A percentile compares a stretch with the other conserved stretches of the same genome.
These are phyloP conservation scores for Pseudocercospora ulei DNA, from an alignment of 2,329 filamentous ascomycete genomes.

Conservation along the genomic window DNA sequence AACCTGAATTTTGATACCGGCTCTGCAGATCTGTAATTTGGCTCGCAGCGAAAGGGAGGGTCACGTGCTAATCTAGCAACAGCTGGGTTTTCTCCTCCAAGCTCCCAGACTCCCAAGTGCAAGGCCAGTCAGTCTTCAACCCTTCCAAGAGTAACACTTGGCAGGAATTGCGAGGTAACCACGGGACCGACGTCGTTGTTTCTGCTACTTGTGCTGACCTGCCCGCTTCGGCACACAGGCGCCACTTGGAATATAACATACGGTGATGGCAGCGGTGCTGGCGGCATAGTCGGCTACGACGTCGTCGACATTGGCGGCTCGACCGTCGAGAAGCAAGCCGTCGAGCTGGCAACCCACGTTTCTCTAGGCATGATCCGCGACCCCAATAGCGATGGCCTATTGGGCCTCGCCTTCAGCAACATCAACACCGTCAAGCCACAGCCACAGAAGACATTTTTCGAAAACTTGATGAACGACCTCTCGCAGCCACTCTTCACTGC, in stretches of 20 bases:
- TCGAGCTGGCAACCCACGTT: conserved; percentile 55
- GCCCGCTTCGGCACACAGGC: too few species aligned
- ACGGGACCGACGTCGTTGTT: too few species aligned
- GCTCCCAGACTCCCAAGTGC: conserved; percentile 41
- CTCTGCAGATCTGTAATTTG: conserved; percentile 56
- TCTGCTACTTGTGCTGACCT: too few species aligned
- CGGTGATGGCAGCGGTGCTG: conserved; percentile 55
- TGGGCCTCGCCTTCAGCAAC: conserved; percentile 57
- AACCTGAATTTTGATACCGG: conserved; percentile 68
- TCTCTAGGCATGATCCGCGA: conserved; percentile 51
- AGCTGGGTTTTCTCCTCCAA: conserved; percentile 61
- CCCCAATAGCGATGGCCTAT: conserved; percentile 55
- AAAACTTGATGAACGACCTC: conserved; percentile 54
- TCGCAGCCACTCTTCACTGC: conserved; percentile 61
- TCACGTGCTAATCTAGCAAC: conserved; percentile 10
- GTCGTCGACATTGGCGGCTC: conserved; percentile 58
- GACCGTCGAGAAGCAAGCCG: conserved; percentile 52
- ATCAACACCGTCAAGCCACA: conserved; percentile 51
- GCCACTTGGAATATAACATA: conserved; percentile 56
- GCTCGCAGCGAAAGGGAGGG: background rate
- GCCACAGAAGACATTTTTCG: conserved; percentile 62
- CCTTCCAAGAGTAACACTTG: conserved; percentile 46
- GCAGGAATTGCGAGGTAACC: too few species aligned
- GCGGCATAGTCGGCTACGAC: conserved; percentile 58
- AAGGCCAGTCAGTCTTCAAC: conserved; percentile 49